phyloP scores from a whole-genome alignment of 2,329 filamentous ascomycete species.

The Scytalidium sp. region DNA sequence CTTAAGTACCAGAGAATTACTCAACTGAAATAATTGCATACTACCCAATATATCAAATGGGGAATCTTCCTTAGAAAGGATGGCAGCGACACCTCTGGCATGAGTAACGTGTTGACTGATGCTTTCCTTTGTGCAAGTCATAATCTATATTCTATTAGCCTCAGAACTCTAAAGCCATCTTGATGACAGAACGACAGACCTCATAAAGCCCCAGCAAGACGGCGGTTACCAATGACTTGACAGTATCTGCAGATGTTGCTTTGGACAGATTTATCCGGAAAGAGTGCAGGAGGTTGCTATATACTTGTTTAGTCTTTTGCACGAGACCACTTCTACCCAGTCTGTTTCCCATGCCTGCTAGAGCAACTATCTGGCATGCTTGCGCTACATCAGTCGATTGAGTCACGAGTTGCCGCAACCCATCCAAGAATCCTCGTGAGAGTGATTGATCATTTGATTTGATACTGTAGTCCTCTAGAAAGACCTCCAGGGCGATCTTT shows the following conservation, averaged over 20 bases:
- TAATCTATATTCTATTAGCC: slow-evolving; percentile 5
- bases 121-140: slow-evolving; percentile 2
- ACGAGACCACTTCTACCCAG: slow-evolving; percentile 9
- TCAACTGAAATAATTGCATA: not conserved
- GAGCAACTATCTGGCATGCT: slow-evolving; percentile 14
- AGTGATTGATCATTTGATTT: slow-evolving; percentile 9
- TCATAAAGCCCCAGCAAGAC: slow-evolving; percentile 18
- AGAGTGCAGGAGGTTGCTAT: slow-evolving; percentile 10
- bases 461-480: slow-evolving; percentile 18
- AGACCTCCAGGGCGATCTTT: slow-evolving; percentile 9
- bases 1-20: not conserved
- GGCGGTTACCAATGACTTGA: slow-evolving; percentile 10
- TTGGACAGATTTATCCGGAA: slow-evolving; percentile 9
- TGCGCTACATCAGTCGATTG: slow-evolving; percentile 12
- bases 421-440: slow-evolving; percentile 17
- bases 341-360: slow-evolving; percentile 13
- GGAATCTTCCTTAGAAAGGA: slow-evolving; percentile 1
- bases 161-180: not conserved
- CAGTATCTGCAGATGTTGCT: not conserved
- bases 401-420: slow-evolving; percentile 9
- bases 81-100: slow-evolving; percentile 11
- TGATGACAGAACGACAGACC: slow-evolving; percentile 3
- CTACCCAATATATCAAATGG: slow-evolving; percentile 2
- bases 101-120: slow-evolving; percentile 9
- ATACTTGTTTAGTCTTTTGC: slow-evolving; percentile 5